Conservation (phyloP, 768 basidiomycete genomes). For the Coprinellus aureogranulatus region DNA sequence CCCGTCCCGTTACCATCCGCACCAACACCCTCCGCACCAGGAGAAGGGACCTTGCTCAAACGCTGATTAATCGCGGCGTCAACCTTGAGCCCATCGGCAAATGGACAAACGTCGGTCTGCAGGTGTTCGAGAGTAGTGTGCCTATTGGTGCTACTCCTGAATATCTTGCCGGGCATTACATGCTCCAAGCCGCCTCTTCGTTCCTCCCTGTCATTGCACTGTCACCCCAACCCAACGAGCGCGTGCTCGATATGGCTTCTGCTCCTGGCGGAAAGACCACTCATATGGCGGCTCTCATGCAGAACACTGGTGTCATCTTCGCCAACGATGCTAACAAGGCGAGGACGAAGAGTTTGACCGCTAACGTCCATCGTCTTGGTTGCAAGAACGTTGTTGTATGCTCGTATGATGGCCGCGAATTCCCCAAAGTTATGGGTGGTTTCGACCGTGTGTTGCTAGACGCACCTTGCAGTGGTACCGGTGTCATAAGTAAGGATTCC, state of each 20-base stretch:
- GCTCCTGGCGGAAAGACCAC: constrained; percentile 98
- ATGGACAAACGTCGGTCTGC: constrained; percentile 99
- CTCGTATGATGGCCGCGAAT: constrained; percentile 95
- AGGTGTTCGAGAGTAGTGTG: constrained; percentile 94
- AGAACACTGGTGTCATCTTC: constrained; percentile 97
- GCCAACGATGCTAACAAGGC: constrained; percentile 96
- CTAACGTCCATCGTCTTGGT: constrained; percentile 93
- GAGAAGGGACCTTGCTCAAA: constrained; percentile 90
- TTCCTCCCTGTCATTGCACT: constrained; percentile 99
- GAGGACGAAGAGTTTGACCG: constrained; percentile 93
- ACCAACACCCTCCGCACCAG: constrained; percentile 95
- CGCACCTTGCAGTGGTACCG: constrained; percentile 97
- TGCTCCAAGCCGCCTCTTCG: constrained; percentile 98
- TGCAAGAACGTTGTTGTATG: constrained; percentile 98
- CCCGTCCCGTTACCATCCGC: constrained; percentile 95
- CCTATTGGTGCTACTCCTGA: constrained; percentile 98
- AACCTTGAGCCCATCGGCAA: constrained; percentile 98
- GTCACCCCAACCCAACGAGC: constrained; percentile 86
- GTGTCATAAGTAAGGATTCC: constrained; percentile 96
- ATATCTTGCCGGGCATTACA: constrained; percentile 98
- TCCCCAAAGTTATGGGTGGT: constrained; percentile 98
- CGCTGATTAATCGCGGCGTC: constrained; percentile 91
- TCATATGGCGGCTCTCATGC: constrained; percentile 93
- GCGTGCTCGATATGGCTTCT: constrained; percentile 97
- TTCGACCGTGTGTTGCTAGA: constrained; percentile 97